Evolutionary conservation across 2,329 filamentous ascomycete species (phyloP).

Genomic region (Fusarium piperis): DNA sequence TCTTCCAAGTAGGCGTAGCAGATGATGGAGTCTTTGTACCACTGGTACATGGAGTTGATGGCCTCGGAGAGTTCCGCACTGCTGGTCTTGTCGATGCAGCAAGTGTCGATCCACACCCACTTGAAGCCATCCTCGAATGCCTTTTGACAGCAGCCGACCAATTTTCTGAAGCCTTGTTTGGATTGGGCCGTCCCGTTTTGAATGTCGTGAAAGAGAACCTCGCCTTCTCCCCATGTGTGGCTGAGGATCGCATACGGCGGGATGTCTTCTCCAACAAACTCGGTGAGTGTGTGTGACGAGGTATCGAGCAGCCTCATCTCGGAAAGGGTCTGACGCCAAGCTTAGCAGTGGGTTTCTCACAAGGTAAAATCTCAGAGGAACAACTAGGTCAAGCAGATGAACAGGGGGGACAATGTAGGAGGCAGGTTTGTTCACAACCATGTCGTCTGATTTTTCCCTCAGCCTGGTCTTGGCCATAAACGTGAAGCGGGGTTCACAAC

Average conservation of each 20-base stretch:
- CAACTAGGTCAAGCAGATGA: neutral
- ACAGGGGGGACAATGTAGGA: neutral
- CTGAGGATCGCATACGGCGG: neutral
- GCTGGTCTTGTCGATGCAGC: constrained; percentile 25
- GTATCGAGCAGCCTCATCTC: neutral
- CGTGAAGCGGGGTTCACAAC: neutral
- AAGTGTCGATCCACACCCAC: constrained; percentile 11
- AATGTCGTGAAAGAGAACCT: neutral
- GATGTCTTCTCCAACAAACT: neutral
- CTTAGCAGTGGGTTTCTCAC: no score
- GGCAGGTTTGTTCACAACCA: neutral
- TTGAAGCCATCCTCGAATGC: neutral
- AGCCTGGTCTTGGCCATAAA: neutral
- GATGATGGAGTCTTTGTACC: constrained; percentile 6
- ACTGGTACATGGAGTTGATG: neutral
- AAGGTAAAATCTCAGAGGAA: no score
- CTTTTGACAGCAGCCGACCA: neutral
- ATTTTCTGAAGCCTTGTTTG: neutral
- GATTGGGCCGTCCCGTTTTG: neutral
- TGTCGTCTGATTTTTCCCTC: neutral
- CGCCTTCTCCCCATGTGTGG: neutral
- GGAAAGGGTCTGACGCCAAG: no score
- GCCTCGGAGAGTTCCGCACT: constrained; percentile 17
- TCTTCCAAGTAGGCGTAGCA: constrained; percentile 21
- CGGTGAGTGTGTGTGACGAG: neutral